phyloP scores from a whole-genome alignment of 2,329 filamentous ascomycete genomes.

The Cryphonectria carpinicola region DNA sequence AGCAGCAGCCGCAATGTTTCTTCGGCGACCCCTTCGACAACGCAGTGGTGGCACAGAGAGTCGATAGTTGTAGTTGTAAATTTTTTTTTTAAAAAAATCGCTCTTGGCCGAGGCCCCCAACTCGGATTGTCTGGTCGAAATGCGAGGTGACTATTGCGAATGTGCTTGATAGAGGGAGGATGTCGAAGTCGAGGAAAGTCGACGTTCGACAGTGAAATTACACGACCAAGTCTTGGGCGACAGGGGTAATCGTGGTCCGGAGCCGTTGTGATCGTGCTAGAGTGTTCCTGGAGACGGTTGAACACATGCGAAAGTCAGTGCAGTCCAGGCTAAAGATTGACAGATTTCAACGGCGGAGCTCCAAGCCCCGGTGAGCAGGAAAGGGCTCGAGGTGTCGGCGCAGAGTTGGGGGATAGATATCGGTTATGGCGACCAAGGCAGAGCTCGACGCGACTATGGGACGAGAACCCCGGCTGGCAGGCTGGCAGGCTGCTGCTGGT shows the following conservation, averaged over 20 bases:
- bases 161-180: not conserved
- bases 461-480: not conserved
- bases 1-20: not conserved
- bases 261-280: constrained; percentile 22
- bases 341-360: not conserved
- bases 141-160: constrained; percentile 11
- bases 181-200: constrained; percentile 1
- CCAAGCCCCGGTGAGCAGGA: not conserved
- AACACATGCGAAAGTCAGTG: not conserved
- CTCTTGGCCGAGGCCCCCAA: constrained; percentile 10
- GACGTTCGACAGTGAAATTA: constrained; percentile 9
- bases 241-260: constrained; percentile 30
- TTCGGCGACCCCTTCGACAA: not conserved
- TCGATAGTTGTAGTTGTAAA: not conserved
- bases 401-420: not conserved
- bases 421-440: not conserved
- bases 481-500: not conserved
- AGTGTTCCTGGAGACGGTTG: constrained; percentile 18
- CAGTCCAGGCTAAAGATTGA: constrained; percentile 1
- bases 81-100: not conserved
- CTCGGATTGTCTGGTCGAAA: constrained; percentile 16
- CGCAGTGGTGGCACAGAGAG: constrained; percentile 21
- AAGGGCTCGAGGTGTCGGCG: not conserved
- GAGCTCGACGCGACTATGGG: constrained; percentile 1
- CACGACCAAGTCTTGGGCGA: constrained; percentile 11